Base-by-base conservation (phyloP, 345 rosid genomes). In the Lumnitzera littorea region DNA sequence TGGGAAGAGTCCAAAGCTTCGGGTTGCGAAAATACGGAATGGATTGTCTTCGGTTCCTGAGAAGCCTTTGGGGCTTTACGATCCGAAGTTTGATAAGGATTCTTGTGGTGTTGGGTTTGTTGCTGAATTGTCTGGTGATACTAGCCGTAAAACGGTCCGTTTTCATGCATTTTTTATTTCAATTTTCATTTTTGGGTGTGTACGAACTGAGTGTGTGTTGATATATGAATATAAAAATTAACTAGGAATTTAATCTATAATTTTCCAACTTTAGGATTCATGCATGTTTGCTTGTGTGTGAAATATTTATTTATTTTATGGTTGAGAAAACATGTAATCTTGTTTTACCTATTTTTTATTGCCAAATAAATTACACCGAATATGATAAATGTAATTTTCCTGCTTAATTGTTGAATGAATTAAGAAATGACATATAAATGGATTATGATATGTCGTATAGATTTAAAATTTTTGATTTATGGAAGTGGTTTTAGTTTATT, bases 71-170 rank as follows among this genome's bases (percentile, higher is more conserved):
- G 99, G 99, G 48, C 91, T 95, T 0, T 95, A 95, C 53, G 96
- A 95, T 69, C 98, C 99, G 46, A 74, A 88, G 15, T 82, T 76
- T 48, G 99, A 95, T 67, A 95, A 91, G 79, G 99, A 95, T 70
- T 91, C 99, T 4, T 95, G 99, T 55, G 99, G 99, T 50, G 99
- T 95, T 50, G 99, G 99, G 51, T 95, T 95, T 25, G 98, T 91
- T 1, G 99, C 99, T 3, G 98, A 95, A 67, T 67, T 95, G 57
- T 95, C 99, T 31, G 89, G 96, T 49, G 84, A 86, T 25, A 64
- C 78, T 72, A 86, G 82, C 81, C 99, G 98, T 29, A 88, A 85
- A 72, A 91, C 98, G 86, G 99, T 79, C 60, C 48, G 56, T 11
- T 11, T 51, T 13, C 15, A 36, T 14, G 5, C 23, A 61, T 51